A percentile compares a stretch with the other conserved stretches of the same genome.
Evolutionary conservation across 2,329 filamentous ascomycete species (phyloP).

Genomic region (Blastomyces emzantsi): DNA sequence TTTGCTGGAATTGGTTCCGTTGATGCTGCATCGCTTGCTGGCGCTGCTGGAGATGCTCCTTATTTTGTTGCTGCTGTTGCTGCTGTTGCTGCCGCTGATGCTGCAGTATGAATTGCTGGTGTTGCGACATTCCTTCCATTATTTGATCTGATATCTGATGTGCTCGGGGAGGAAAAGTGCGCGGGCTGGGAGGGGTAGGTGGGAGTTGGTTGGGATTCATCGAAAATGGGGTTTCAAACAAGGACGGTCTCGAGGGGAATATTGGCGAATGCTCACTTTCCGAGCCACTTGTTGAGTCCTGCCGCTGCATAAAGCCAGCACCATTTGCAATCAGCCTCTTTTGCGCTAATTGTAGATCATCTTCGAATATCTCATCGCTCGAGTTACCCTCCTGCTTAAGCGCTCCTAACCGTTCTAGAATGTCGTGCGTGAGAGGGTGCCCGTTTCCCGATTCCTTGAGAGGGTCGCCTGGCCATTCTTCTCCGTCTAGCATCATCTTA

Average conservation of each 20-base stretch:
- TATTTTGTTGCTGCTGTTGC: not conserved
- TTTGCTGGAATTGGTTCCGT: not conserved
- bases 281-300: slow-evolving; percentile 50
- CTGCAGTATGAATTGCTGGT: not conserved
- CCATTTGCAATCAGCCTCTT: slow-evolving; percentile 46
- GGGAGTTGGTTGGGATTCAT: slow-evolving; percentile 22
- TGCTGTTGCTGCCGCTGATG: not conserved
- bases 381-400: slow-evolving; percentile 45
- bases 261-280: slow-evolving; percentile 44
- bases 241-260: slow-evolving; percentile 9
- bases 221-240: slow-evolving; percentile 20
- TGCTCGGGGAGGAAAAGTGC: slow-evolving; percentile 8
- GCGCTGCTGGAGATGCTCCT: not conserved
- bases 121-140: not conserved
- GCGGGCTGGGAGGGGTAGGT: slow-evolving; percentile 9
- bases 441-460: slow-evolving; percentile 45
- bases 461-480: slow-evolving; percentile 48
- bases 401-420: slow-evolving; percentile 50
- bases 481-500: slow-evolving; percentile 42
- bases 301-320: slow-evolving; percentile 44
- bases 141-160: slow-evolving; percentile 1
- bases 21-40: not conserved
- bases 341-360: slow-evolving; percentile 48
- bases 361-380: slow-evolving; percentile 48
- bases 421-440: slow-evolving; percentile 55